Evolutionary conservation across 202 grass and related monocot species (phyloP), one percentile per base, ranked within the genome.

Genomic region (Digitaria exilis): DNA sequence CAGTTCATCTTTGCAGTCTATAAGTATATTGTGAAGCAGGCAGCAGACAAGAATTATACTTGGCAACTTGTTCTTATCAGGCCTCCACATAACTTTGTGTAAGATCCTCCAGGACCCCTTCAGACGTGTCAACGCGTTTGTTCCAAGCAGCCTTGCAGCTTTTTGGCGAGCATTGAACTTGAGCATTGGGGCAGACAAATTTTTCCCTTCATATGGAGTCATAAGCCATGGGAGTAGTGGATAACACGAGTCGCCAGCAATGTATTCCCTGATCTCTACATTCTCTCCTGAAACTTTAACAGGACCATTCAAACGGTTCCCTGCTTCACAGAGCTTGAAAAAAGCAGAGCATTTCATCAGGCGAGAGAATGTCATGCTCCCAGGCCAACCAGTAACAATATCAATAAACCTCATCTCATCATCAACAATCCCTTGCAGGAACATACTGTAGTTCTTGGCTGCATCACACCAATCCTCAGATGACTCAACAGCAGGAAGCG

Each of bases 61-160:
- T 1, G 96, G 96, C 81, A 98, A 80, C 74, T 98, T 96, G 45
- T 99, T 90, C 50, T 94, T 99, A 83, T 99, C 96, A 59, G 96
- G 93, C 75, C 96, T 87, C 91, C 91, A 99, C 96, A 96, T 96
- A 21, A 99, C 93, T 85, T 99, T 99, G 81, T 99, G 87, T 89
- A 99, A 88, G 86, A 99, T 99, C 87, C 82, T 99, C 96, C 96
- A 99, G 17, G 91, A 85, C 48, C 96, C 96, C 71, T 99, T 99
- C 80, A 99, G 81, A 25, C 89, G 89, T 35, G 91, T 81, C 67
- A 99, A 77, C 0, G 91, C 91, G 65, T 66, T 92, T 71, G 85
- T 75, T 76, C 83, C 96, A 76, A 96, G 87, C 65, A 29, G 69
- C 81, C 91, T 89, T 48, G 80, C 87, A 73, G 77, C 77, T 43